Base-by-base conservation (phyloP, 179 eudicot genomes). In the Silene noctiflora region DNA sequence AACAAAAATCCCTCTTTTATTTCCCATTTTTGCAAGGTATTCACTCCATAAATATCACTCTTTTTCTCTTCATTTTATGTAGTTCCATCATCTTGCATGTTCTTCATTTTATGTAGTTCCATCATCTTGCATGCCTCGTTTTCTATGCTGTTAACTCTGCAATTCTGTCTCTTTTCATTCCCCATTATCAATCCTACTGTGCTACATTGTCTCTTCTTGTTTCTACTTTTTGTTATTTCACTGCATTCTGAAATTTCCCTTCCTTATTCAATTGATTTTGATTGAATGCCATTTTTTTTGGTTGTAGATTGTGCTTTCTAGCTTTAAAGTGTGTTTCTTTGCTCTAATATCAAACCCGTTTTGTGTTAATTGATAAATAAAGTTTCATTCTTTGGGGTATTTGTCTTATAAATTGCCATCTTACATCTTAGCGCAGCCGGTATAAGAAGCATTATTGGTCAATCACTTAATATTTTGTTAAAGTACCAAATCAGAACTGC, bases 121-220 rank as follows among this genome's bases (percentile, higher is more conserved):
- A 63, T 78, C 66, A 51, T 63, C 19, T 72, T 78, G 80, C 80
- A 78, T 78, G 80, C 13, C 12, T 55, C 25, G 6, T 51, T 78
- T 63, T 17, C 27, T 42, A 4, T 61, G 51, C 48, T 44, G 4
- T 0, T 44, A 25, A 2, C 3, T 39, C 24, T 25, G 63, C 22
- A 14, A 31, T 14, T 33, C 35, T 33, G 14, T 9, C 6, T 3
- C 5, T 29, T 65, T 62, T 24, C 14, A 22, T 10, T 2, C 25
- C 42, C 25, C 4, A 64, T 64, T 29, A 14, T 25, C 7, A 27
- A 3, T 65, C 27, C 31, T 65, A 24, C 4, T 24, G 44, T 65
- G 21, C 69, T 29, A 29, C 69, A 65, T 65, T 65, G 44, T 27
- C 0, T 29, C 31, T 33, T 33, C 33, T n/a, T 67, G 11, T 27